Evolutionary conservation across 2,329 filamentous ascomycete genomes (phyloP).

Genomic region (Penicillium sp.): DNA sequence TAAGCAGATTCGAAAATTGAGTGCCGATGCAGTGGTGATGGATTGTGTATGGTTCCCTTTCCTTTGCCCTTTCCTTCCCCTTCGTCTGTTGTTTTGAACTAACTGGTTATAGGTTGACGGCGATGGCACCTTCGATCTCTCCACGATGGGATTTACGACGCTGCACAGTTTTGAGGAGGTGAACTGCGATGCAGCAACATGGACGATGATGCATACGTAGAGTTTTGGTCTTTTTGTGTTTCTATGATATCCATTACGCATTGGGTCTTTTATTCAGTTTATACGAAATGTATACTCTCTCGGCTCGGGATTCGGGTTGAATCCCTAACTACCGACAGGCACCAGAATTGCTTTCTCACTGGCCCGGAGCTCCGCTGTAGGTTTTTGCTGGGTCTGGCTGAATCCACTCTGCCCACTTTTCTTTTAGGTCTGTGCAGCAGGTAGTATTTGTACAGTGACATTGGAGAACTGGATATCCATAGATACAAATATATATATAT

Average conservation of each 20-base stretch:
- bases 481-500: background rate
- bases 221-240: slow-evolving; percentile 3
- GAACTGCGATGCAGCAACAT: slow-evolving; percentile 65
- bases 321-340: slow-evolving; percentile 2
- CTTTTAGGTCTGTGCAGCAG: background rate
- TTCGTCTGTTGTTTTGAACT: background rate
- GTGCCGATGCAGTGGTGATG: slow-evolving; percentile 70
- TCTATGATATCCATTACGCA: slow-evolving; percentile 28
- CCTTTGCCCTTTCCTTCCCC: background rate
- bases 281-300: background rate
- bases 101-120: slow-evolving; percentile 61
- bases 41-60: slow-evolving; percentile 67
- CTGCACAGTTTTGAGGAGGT: slow-evolving; percentile 82
- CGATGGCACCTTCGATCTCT: slow-evolving; percentile 71
- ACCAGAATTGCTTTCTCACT: slow-evolving; percentile 13
- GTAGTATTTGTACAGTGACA: background rate
- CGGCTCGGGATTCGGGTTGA: background rate
- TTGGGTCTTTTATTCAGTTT: slow-evolving; percentile 3
- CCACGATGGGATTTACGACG: slow-evolving; percentile 77
- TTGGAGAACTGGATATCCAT: background rate
- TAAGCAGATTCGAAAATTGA: slow-evolving; percentile 77
- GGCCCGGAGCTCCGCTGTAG: slow-evolving; percentile 22
- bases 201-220: slow-evolving; percentile 55
- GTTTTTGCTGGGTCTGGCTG: slow-evolving; percentile 2
- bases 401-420: slow-evolving; percentile 16